These are phyloP conservation scores for Oxytropis ochrocephala DNA, from an alignment of 306 rosid species.

Conservation along the genomic window DNA sequence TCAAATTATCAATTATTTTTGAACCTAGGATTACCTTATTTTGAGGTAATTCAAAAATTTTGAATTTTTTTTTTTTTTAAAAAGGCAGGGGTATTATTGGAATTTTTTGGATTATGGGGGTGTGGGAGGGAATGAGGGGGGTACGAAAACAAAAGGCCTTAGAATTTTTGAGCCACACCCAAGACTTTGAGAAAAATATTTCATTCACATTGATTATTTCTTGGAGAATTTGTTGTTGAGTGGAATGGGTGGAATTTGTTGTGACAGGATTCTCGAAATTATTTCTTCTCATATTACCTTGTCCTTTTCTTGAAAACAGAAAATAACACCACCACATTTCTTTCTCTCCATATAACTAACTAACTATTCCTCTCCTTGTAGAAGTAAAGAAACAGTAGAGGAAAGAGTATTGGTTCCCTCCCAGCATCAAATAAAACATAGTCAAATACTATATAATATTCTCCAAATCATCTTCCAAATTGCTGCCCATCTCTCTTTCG, in stretches of 20 bases:
- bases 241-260: background rate
- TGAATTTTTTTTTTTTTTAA: too few species aligned
- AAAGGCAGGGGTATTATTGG: too few species aligned
- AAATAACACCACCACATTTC: background rate
- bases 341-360: background rate
- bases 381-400: background rate
- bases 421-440: slow-evolving; percentile 12
- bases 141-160: too few species aligned
- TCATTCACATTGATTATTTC: background rate
- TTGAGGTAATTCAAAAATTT: too few species aligned
- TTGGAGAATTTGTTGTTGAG: background rate
- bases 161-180: too few species aligned
- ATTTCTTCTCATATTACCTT: background rate
- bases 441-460: background rate
- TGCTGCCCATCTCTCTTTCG: background rate
- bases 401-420: background rate
- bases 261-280: too few species aligned
- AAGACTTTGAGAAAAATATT: too few species aligned
- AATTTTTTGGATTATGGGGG: too few species aligned
- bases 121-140: too few species aligned
- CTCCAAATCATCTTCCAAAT: background rate
- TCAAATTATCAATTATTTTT: too few species aligned
- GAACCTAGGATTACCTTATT: too few species aligned
- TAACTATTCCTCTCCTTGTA: background rate
- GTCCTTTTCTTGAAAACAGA: background rate